Base-by-base conservation (phyloP, 2,329 filamentous ascomycete genomes). In the Didymella pinodella region DNA sequence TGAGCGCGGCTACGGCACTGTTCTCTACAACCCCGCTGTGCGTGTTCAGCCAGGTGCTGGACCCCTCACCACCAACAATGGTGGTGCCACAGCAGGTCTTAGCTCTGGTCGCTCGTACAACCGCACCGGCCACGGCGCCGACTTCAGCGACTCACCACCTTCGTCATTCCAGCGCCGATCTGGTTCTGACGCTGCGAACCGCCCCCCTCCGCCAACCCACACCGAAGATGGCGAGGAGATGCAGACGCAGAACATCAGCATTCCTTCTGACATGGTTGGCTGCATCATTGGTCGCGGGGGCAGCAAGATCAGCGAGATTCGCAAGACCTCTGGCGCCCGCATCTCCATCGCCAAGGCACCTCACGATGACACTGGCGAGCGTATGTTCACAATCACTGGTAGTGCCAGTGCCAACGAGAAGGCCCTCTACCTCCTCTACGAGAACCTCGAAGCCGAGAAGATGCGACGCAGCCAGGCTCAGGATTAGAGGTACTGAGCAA, bases 331-430 rank as follows among this genome's bases (percentile, higher is more conserved):
- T 54, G 93, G 93, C 61, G 95, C 95, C 62, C 91, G 94, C 73
- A 99, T 99, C 81, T 97, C 93, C 45, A 98, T 98, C 78, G 94
- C 94, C 70, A 98, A 97, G 84, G 90, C 93, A 46, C 92, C 95
- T 56, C 95, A 99, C 74, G 95, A 99, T 71, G 95, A 98, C 69
- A 96, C 92, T 61, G 95, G 95, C 67, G 95, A 99, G 85, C 90
- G 95, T 73, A 99, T 99, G 95, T 99, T 99, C 83, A 99, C 95
- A 74, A 99, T 99, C 77, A 97, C 96, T 86, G 95, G 95, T 68
- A 96, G 91, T 61, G 89, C 92, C 61, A 90, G 90, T 80, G 92
- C 93, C 65, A 99, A 99, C 73, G 95, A 99, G 81, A 94, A 93
- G 69, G 95, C 95, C 4, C 85, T 99, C 28, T 97, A 97, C 80